Percentiles rank a stretch among this genome's conserved stretches.
Conservation (phyloP, 2,329 filamentous ascomycete genomes). For the Verticillium klebahnii region DNA sequence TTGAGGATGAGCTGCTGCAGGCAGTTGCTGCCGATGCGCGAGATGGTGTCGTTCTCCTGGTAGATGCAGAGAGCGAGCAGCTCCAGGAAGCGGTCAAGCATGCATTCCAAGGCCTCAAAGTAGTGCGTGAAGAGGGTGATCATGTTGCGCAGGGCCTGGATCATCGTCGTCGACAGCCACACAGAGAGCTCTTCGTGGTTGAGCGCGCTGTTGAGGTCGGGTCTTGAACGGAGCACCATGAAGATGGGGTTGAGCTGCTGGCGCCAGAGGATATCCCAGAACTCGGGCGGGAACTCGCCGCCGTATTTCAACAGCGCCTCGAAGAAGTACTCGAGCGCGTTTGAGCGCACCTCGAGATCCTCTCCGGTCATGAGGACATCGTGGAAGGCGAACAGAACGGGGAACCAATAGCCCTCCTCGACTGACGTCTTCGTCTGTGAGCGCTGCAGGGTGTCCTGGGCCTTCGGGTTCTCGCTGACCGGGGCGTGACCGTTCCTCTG, state of each 20-base stretch:
- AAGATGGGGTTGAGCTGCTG: constrained; percentile 98
- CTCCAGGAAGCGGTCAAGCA: constrained; percentile 96
- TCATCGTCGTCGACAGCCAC: constrained; percentile 99
- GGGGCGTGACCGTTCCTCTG: constrained; percentile 43
- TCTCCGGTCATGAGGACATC: constrained; percentile 99
- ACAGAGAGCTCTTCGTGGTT: constrained; percentile 97
- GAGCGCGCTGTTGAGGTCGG: constrained; percentile 90
- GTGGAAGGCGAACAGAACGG: constrained; percentile 95
- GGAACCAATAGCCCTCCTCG: constrained; percentile 98
- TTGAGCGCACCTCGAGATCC: constrained; percentile 89
- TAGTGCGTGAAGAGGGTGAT: constrained; percentile 99
- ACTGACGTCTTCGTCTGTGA: constrained; percentile 76
- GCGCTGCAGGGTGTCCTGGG: constrained; percentile 38
- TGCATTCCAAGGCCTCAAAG: constrained; percentile 92
- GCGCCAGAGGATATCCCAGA: constrained; percentile 98
- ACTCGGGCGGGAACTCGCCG: constrained; percentile 84
- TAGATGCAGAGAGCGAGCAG: constrained; percentile 94
- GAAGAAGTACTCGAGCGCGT: constrained; percentile 93
- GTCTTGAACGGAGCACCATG: constrained; percentile 92
- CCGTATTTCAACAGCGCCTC: constrained; percentile 88
- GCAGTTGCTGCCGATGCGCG: constrained; percentile 96
- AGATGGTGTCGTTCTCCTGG: constrained; percentile 98
- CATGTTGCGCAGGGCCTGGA: constrained; percentile 96
- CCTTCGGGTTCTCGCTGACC: constrained; percentile 31
- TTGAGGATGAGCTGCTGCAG: constrained; percentile 94